phyloP scores from a whole-genome alignment of 495 filamentous ascomycete genomes.

The Evernia prunastri region DNA sequence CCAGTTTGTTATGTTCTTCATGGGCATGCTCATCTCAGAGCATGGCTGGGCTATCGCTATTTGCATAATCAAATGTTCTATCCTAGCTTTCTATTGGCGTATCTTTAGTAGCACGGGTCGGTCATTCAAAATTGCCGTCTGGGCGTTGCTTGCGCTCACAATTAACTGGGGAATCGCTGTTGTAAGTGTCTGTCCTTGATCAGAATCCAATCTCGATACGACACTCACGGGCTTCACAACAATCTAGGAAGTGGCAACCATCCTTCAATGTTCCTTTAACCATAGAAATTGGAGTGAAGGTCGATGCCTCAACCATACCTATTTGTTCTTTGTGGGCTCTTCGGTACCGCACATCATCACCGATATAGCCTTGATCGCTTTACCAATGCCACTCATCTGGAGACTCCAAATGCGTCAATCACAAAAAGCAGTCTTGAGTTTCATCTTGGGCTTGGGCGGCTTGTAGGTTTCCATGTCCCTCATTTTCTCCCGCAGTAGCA shows the following conservation, averaged over 20 bases:
- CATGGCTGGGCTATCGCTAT: slow-evolving; percentile 26
- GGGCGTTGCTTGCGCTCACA: slow-evolving; percentile 29
- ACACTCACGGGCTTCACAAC: background rate
- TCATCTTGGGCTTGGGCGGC: slow-evolving; percentile 18
- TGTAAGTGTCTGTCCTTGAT: background rate
- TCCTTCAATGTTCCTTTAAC: slow-evolving; percentile 34
- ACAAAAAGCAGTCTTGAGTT: slow-evolving; percentile 29
- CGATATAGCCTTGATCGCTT: slow-evolving; percentile 34
- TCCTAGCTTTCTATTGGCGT: slow-evolving; percentile 38
- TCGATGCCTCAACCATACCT: slow-evolving; percentile 25
- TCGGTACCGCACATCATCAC: slow-evolving; percentile 31
- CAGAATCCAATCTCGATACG: background rate
- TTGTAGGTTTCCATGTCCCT: slow-evolving; percentile 16
- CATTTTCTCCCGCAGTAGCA: background rate
- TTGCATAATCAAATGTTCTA: slow-evolving; percentile 33
- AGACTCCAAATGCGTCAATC: slow-evolving; percentile 32
- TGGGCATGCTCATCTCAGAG: slow-evolving; percentile 3
- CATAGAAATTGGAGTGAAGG: slow-evolving; percentile 24
- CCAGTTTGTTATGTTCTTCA: background rate
- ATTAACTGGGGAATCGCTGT: slow-evolving; percentile 13
- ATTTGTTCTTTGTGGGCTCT: slow-evolving; percentile 25
- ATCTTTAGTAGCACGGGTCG: slow-evolving; percentile 27
- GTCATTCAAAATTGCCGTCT: slow-evolving; percentile 22
- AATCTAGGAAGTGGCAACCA: slow-evolving; percentile 26
- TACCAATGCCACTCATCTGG: slow-evolving; percentile 41